Evolutionary conservation across 768 basidiomycete genomes (phyloP), one percentile per base, ranked within the genome.

Genomic region (Hemileccinum impolitum): DNA sequence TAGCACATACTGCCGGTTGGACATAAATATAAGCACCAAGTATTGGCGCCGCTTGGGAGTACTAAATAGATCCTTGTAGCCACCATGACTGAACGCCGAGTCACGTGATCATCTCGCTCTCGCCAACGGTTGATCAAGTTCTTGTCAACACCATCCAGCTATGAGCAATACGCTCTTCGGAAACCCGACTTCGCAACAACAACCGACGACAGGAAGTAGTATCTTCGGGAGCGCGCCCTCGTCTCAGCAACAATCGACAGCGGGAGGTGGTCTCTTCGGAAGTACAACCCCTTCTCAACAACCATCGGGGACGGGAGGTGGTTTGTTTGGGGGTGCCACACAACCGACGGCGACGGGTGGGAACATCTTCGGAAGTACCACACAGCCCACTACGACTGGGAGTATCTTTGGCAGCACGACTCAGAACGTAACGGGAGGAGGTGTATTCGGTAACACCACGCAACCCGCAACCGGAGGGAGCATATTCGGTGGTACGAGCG

Each of bases 191-290:
- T 21, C 52, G 14, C 66, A 61, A 14, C 60, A 59, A 48, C 61
- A 59, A n/a, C 53, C 58, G 0, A 40, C 61, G 31, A 38, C 67
- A 25, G 56, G 62, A 1, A 53, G 58, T 13, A 41, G 21, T 47
- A 19, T 68, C 15, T 68, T 68, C n/a, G 68, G 66, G 19, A 48
- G 26, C 34, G 52, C 54, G 8, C 51, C 52, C 54, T 44, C 47
- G 13, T 49, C 65, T 30, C 66, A 70, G 26, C 63, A 59, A 39
- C 63, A 55, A 47, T 48, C 57, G 6, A 45, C 55, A 14, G 39
- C 43, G 13, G 61, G 60, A 21, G 39, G 56, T 10, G 31, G 50
- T n/a, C 48, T 56, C 30, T 61, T 61, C 15, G 60, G 61, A 34
- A 35, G 34, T 34, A 43, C 57, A 10, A 30, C 15, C 14, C n/a